phyloP scores from a whole-genome alignment of 495 filamentous ascomycete genomes.

The Podospora pseudoanserina region DNA sequence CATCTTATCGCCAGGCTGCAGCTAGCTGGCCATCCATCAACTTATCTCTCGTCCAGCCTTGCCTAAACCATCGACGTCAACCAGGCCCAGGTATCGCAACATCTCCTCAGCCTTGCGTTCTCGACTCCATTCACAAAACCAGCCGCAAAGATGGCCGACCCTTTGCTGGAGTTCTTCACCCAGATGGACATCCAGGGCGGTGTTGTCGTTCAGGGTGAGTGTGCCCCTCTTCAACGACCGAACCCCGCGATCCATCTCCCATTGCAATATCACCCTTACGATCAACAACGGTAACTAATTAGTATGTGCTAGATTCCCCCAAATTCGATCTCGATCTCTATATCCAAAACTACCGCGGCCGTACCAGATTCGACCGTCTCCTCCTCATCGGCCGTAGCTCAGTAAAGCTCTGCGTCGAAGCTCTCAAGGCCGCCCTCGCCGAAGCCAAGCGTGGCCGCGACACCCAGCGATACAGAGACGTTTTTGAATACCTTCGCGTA shows the following conservation, averaged over 20 bases:
- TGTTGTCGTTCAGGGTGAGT: conserved; percentile 46
- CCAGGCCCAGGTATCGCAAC: not conserved
- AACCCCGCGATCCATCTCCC: not conserved
- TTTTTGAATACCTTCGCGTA: conserved; percentile 59
- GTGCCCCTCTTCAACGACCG: not conserved
- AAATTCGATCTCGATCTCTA: conserved; percentile 94
- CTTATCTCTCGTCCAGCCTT: not conserved
- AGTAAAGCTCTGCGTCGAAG: conserved; percentile 71
- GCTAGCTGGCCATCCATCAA: not conserved
- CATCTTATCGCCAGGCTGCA: conserved; percentile 9
- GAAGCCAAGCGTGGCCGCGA: conserved; percentile 79
- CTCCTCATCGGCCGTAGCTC: conserved; percentile 76
- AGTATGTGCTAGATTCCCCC: conserved; percentile 58
- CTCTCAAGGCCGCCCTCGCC: conserved; percentile 68
- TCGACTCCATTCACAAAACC: conserved; percentile 1
- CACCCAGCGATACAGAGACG: conserved; percentile 63
- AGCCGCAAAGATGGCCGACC: conserved; percentile 22
- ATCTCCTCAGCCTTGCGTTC: not conserved
- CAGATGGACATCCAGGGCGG: conserved; percentile 42
- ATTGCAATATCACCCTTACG: conserved; percentile 5
- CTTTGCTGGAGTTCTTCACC: conserved; percentile 41
- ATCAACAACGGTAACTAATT: not conserved
- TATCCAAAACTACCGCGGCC: conserved; percentile 80
- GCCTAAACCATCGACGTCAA: not conserved
- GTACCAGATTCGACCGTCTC: conserved; percentile 74